These are phyloP conservation scores for Prototheca stagnorum DNA, from an alignment of 163 green algal species.

Conservation along the genomic window DNA sequence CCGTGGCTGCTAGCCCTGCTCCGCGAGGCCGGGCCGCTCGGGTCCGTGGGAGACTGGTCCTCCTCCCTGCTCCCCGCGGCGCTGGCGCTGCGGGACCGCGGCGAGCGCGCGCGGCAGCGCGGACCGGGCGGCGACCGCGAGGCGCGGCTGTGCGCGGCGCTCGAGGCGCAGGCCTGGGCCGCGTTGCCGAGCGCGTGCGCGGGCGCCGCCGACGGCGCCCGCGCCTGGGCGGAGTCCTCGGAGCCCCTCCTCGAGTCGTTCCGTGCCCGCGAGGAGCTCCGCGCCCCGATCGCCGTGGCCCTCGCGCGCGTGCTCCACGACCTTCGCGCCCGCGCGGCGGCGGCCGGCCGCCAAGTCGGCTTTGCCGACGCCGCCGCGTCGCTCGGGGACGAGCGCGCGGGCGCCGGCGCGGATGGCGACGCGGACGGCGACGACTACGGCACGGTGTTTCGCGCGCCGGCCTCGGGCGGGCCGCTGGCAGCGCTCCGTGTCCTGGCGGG, in stretches of 20 bases:
- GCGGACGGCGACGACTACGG: too few relatives aligned
- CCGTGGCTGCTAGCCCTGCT: constrained; percentile 86
- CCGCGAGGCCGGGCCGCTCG: constrained; percentile 38
- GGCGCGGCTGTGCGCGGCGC: constrained; percentile 23
- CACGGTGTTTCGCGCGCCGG: too few relatives aligned
- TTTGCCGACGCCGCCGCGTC: too few relatives aligned
- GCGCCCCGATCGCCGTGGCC: constrained; percentile 31
- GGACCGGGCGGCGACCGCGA: constrained; percentile 1
- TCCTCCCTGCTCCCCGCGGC: constrained; percentile 50
- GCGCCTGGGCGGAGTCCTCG: constrained; percentile 9
- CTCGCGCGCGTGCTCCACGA: too few relatives aligned
- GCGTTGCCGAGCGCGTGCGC: constrained; percentile 64
- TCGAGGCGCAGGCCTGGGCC: constrained; percentile 67
- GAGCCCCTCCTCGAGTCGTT: neutral
- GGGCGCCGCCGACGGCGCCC: constrained; percentile 54
- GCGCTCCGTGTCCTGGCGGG: too few relatives aligned
- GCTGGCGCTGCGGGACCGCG: constrained; percentile 22
- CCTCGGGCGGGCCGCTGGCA: too few relatives aligned
- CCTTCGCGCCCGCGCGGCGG: too few relatives aligned
- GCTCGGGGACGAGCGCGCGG: too few relatives aligned
- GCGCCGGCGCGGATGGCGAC: too few relatives aligned
- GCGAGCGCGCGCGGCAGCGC: constrained; percentile 9
- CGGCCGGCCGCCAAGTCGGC: too few relatives aligned
- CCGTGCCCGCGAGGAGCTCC: constrained; percentile 21
- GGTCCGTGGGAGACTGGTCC: constrained; percentile 52